phyloP scores from a whole-genome alignment of 371 early-diverging fungal species.

The Mortierella sp. region DNA sequence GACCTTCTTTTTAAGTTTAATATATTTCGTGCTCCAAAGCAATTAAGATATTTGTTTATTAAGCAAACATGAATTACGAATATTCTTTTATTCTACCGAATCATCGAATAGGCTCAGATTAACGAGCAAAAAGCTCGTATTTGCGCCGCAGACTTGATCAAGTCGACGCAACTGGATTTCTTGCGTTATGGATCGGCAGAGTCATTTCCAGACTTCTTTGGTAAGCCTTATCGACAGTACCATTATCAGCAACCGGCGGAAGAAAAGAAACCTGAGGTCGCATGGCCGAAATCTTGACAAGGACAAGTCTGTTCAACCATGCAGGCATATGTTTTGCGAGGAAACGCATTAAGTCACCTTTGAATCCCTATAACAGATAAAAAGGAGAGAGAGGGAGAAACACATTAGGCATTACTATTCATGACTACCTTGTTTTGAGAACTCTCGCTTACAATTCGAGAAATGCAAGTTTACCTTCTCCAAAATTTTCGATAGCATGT shows the following conservation, averaged over 20 bases:
- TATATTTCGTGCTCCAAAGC: no score
- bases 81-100: no score
- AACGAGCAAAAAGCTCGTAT: no score
- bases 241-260: neutral
- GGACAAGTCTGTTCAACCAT: neutral
- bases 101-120: no score
- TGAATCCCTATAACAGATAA: neutral
- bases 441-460: neutral
- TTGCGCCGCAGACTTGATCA: no score
- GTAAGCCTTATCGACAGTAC: neutral
- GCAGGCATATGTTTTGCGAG: neutral
- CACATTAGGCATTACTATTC: no score
- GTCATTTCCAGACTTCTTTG: neutral
- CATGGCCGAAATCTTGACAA: neutral
- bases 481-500: neutral
- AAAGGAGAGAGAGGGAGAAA: no score
- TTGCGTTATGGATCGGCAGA: neutral
- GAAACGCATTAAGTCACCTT: neutral
- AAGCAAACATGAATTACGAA: no score
- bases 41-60: no score
- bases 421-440: no score
- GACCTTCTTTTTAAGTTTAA: no score
- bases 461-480: neutral
- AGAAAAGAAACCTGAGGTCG: slow-evolving; percentile 3
- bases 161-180: neutral